Base-by-base conservation (phyloP, 768 basidiomycete species). In the Ramaria sp. region DNA sequence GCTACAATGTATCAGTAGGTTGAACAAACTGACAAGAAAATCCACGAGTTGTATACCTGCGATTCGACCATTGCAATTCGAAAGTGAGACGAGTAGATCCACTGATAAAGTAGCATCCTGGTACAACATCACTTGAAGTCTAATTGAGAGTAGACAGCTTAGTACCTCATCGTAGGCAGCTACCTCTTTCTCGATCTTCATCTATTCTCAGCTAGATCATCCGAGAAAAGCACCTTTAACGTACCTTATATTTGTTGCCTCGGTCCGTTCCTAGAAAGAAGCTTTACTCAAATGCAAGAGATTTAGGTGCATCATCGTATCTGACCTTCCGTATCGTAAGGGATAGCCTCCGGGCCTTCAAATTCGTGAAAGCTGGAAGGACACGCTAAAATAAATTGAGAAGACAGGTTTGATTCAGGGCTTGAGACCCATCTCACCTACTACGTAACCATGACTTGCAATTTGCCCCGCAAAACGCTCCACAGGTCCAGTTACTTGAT, bases 401-500 rank as follows among this genome's bases (percentile, higher is more conserved):
- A 27, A 18, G 25, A 24, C n/a, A 30, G 50, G 34, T 30, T 18
- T 25, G 37, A 18, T 15, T 50, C 22, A 36, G 30, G 30, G 25
- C 28, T 22, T 41, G 34, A 48, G 48, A 25, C 27, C 34, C 27
- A 7, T 8, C 34, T 28, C 27, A 86, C 88, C 88, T 10, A 88
- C 87, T 45, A 91, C 78, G 60, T 78, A 89, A 59, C 89, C 89
- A 28, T 90, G 84, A 58, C 85, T 88, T 8, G 89, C 90, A 60
- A 93, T 90, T 69, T 88, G 85, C 13, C 85, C 82, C 0, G 86
- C 87, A 63, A 88, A 91, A 48, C 93, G 80, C 65, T 94, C 92
- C n/a, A 95, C 93, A 34, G 93, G 93, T 0, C 91, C 91, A n/a
- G 90, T 94, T 1, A 94, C 91, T 66, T 90, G 88, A 65, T 96